Base-by-base conservation (phyloP, 768 basidiomycete species). In the Dioszegia crocea region DNA sequence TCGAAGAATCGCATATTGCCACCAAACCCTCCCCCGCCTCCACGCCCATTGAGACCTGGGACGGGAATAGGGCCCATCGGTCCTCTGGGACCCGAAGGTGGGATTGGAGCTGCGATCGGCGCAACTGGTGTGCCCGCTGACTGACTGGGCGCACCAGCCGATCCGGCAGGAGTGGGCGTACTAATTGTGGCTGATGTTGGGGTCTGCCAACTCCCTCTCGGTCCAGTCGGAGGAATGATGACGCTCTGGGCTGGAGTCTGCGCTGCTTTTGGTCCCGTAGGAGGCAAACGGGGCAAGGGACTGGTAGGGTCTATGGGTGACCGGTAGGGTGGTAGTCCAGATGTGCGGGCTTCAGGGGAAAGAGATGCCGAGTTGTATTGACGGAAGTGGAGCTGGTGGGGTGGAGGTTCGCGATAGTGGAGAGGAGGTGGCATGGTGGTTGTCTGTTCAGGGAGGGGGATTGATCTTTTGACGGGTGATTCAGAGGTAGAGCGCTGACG, bases 341-440 rank as follows among this genome's bases (percentile, higher is more conserved):
- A 16, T 12, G 51, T 53, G 11, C 51, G 51, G 16, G 51, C n/a
- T 27, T 53, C 36, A 10, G 51, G 51, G 9, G 51, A 53, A 14
- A 53, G 39, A 10, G 51, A 53, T 6, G 51, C 51, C 21, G 51
- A 39, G 26, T 30, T 29, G 38, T 26, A 53, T 40, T 38, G 38
- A n/a, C 49, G 31, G 14, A 17, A 30, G 26, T 17, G 29, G 8
- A 29, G 17, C 52, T 60, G 55, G 26, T 64, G 62, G n/a, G 62
- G 58, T 40, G 62, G 62, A 0, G 47, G 40, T 30, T 59, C 58
- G 23, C 58, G 45, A 12, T 46, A 30, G 1, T 46, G 30, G n/a
- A 59, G 46, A 1, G 45, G 48, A 24, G 57, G 51, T 2, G 62
- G 57, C 48, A 61, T 48, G 47, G 38, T n/a, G 16, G 47, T 4